Evolutionary conservation across 257 asterid species (phyloP).

Genomic region (Ilex asprella): DNA sequence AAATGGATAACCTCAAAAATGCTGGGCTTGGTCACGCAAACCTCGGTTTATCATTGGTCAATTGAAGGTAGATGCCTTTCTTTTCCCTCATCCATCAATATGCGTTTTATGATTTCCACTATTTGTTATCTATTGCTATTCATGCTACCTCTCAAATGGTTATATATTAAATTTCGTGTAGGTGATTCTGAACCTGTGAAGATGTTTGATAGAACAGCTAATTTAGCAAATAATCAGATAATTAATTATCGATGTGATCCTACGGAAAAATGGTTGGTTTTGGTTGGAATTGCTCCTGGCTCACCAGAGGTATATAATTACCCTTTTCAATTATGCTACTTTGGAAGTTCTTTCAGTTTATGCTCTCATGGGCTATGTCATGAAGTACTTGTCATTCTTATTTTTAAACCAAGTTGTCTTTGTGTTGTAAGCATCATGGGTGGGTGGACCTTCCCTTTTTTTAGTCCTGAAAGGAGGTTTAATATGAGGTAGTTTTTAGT

Average conservation of each 20-base stretch:
- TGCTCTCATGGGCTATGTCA: too few species aligned
- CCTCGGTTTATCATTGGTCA: constrained; percentile 92
- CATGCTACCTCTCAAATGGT: background rate
- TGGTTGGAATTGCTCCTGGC: constrained; percentile 98
- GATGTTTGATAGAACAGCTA: constrained; percentile 95
- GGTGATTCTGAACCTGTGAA: constrained; percentile 94
- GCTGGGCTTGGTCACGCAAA: constrained; percentile 92
- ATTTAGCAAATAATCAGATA: constrained; percentile 83
- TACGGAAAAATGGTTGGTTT: constrained; percentile 97
- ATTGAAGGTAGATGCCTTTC: constrained; percentile 59
- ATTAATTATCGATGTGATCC: constrained; percentile 95
- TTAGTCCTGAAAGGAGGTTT: too few species aligned
- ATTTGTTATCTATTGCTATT: background rate
- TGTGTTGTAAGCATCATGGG: too few species aligned
- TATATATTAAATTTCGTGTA: constrained; percentile 21
- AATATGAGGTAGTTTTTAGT: too few species aligned
- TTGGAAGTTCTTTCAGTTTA: constrained; percentile 1
- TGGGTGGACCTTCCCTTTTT: too few species aligned
- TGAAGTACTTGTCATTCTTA: too few species aligned
- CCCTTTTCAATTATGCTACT: background rate
- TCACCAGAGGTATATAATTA: constrained; percentile 70
- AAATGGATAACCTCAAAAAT: constrained; percentile 90
- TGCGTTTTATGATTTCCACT: background rate
- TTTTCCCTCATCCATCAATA: background rate
- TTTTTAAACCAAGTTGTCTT: too few species aligned